phyloP scores from a whole-genome alignment of 305 asterid genomes.

The Euphrasia arctica region DNA sequence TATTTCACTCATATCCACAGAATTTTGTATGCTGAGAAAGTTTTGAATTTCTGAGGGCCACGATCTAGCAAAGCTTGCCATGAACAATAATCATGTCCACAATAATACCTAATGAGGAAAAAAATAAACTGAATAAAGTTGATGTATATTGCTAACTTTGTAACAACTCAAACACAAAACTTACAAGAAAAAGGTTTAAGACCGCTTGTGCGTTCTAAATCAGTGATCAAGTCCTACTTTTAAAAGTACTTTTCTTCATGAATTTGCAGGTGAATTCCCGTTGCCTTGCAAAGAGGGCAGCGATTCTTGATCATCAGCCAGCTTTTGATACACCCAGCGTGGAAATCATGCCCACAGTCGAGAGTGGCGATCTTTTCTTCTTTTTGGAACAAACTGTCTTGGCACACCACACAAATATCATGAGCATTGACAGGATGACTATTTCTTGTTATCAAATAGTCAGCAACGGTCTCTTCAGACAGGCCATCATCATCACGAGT shows the following conservation, averaged over 20 bases:
- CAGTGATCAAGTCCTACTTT: neutral
- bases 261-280: neutral
- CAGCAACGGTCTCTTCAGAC: conserved; percentile 4
- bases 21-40: no score
- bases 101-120: neutral
- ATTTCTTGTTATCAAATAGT: conserved; percentile 5
- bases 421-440: neutral
- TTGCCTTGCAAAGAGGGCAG: conserved; percentile 23
- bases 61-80: neutral
- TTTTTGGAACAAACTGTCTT: conserved; percentile 2
- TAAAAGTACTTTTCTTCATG: neutral
- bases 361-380: conserved; percentile 5
- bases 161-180: no score
- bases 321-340: neutral
- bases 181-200: no score
- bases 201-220: no score
- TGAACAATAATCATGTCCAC: neutral
- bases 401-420: conserved; percentile 18
- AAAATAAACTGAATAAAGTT: no score
- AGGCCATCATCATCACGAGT: neutral
- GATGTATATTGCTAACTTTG: no score
- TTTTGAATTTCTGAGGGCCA: neutral
- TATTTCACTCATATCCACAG: neutral
- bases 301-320: conserved; percentile 18
- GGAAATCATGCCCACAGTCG: conserved; percentile 22